A percentile compares a stretch with the other conserved stretches of the same genome.
These are phyloP conservation scores for Lactarius pseudohatsudake DNA, from an alignment of 768 basidiomycete genomes.

Conservation along the genomic window DNA sequence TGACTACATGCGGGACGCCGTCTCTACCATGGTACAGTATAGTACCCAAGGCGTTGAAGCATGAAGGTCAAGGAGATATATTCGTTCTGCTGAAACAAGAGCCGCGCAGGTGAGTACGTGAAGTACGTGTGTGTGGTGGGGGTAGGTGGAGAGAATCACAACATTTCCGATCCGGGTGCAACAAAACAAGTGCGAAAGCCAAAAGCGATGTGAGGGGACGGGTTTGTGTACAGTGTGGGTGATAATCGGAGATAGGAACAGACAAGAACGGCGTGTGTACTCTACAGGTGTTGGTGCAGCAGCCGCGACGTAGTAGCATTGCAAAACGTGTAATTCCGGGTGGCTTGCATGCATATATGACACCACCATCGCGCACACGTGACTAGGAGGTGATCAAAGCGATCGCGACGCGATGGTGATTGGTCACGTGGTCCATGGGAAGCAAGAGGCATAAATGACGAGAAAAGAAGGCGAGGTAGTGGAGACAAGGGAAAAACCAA, in stretches of 20 bases:
- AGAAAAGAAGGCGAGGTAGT: neutral
- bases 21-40: conserved; percentile 4
- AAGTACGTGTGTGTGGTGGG: neutral
- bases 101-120: conserved; percentile 14
- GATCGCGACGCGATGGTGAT: conserved; percentile 15
- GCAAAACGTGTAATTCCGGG: neutral
- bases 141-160: conserved; percentile 8
- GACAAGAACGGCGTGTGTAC: neutral
- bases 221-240: conserved; percentile 6
- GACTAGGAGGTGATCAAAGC: conserved; percentile 18
- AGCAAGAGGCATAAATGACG: neutral
- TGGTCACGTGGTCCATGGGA: conserved; percentile 14
- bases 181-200: conserved; percentile 28
- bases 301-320: neutral
- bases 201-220: conserved; percentile 16
- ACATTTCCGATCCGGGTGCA: conserved; percentile 15
- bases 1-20: conserved; percentile 13
- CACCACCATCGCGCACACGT: conserved; percentile 21
- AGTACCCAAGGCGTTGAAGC: neutral
- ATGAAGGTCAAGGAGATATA: conserved; percentile 9
- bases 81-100: neutral
- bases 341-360: neutral
- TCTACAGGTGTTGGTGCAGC: neutral
- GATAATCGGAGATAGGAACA: conserved; percentile 2
- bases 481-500: neutral